phyloP scores from a whole-genome alignment of 352 stramenopile species.

The Globisporangium irregulare region DNA sequence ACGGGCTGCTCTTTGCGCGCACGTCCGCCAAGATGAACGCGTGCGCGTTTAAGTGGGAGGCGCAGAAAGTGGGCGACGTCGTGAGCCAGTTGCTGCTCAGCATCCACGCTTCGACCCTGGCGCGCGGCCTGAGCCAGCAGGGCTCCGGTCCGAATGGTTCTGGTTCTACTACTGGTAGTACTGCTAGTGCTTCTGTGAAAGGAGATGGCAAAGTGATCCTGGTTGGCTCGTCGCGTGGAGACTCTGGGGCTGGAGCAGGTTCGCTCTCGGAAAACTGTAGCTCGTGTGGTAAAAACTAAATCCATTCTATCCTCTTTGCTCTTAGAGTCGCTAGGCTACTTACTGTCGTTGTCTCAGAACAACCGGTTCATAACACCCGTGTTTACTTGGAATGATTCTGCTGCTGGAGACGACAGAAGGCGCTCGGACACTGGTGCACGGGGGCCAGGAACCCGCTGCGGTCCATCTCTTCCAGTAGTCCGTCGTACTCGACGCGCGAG shows the following conservation, averaged over 20 bases:
- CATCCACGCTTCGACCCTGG: constrained; percentile 50
- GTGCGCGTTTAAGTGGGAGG: constrained; percentile 56
- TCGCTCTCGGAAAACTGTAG: constrained; percentile 14
- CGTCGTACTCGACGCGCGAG: constrained; percentile 47
- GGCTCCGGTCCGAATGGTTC: background rate
- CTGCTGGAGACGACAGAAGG: constrained; percentile 26
- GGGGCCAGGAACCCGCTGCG: constrained; percentile 36
- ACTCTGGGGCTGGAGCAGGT: background rate
- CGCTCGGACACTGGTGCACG: constrained; percentile 37
- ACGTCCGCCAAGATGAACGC: constrained; percentile 66
- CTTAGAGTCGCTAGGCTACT: background rate
- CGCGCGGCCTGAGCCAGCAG: constrained; percentile 17
- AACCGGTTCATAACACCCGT: background rate
- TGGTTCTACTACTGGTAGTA: background rate
- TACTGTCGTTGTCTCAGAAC: background rate
- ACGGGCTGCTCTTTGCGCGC: constrained; percentile 61
- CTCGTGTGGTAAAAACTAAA: constrained; percentile 18
- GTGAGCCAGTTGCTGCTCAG: constrained; percentile 54
- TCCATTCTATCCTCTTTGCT: background rate
- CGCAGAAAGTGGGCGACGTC: constrained; percentile 42
- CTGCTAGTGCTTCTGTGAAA: background rate
- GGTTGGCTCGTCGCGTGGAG: constrained; percentile 1
- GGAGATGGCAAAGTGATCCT: constrained; percentile 13
- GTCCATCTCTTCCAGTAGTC: constrained; percentile 43
- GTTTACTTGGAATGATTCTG: constrained; percentile 9